Conservation (phyloP, 257 asterid species). For the Capsicum rhomboideum region DNA sequence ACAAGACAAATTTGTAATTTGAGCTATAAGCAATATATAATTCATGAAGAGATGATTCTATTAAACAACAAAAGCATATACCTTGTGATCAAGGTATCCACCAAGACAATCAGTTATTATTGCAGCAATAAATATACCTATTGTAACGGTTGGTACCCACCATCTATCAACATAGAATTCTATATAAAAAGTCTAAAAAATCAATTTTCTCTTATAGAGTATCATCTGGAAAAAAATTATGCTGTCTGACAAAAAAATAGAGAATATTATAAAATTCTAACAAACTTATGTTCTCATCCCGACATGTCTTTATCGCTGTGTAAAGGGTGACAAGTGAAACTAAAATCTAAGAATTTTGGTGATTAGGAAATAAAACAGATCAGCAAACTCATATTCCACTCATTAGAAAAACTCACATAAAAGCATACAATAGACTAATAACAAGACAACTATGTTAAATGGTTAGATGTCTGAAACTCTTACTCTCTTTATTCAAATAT, state of each 20-base stretch:
- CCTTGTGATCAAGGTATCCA: constrained; percentile 95
- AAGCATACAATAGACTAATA: background rate
- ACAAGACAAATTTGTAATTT: background rate
- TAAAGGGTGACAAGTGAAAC: background rate
- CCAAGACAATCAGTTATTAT: constrained; percentile 97
- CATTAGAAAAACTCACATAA: background rate
- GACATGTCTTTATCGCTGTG: background rate
- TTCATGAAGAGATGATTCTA: background rate
- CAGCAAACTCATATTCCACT: background rate
- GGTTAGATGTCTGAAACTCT: too few species aligned
- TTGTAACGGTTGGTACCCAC: constrained; percentile 81
- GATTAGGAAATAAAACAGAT: background rate
- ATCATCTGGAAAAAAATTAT: background rate
- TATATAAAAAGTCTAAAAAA: constrained; percentile 12
- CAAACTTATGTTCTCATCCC: background rate
- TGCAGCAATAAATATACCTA: constrained; percentile 73
- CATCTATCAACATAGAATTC: constrained; percentile 78
- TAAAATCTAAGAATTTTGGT: background rate
- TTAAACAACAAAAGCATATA: constrained; percentile 14
- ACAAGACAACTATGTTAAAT: background rate
- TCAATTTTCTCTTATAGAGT: background rate
- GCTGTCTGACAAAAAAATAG: background rate
- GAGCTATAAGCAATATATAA: background rate
- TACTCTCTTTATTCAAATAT: too few species aligned
- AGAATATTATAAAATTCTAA: background rate